Evolutionary conservation across 768 basidiomycete genomes (phyloP), one percentile per base, ranked within the genome.

Genomic region (Imleria badia): DNA sequence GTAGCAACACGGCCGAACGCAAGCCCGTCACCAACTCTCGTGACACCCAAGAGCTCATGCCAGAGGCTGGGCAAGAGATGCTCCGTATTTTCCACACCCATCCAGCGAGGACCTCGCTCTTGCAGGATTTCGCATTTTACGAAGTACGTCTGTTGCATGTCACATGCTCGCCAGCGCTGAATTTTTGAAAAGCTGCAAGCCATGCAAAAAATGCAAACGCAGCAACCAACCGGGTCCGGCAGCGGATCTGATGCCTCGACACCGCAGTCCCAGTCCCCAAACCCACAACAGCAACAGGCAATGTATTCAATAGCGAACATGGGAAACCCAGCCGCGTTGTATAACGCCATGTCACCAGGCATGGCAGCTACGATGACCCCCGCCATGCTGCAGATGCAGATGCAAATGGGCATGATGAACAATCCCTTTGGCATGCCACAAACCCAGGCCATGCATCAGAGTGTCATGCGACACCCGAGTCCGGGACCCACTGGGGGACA

Each of bases 21-120:
- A 99, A 98, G 73, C 96, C 97, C 3, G 96, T 99, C 52, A 99
- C 97, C 2, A 97, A 97, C 64, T 97, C 94, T 9, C 84, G 97
- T 58, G 97, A 99, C 69, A 98, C 97, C 3, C 97, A 98, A 70
- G 97, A 98, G 67, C 79, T 98, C 14, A 83, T 95, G 42, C 92
- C 94, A 26, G 96, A 98, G 62, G 95, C 94, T 19, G 97, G 97
- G 0, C 87, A 91, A 69, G 96, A 98, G 70, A 96, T 98, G 86
- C 80, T 99, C 35, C 83, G 90, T 45, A 98, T 98, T 65, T 96
- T 98, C 80, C 84, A 92, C 59, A 87, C 88, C 1, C 95, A 97
- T 67, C 93, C 92, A 9, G 89, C 94, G 6, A 84, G 93, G 64
- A 98, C 97, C 3, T 94, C 94, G 9, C 77, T 98, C 34, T 76